These are phyloP conservation scores for Salix purpurea DNA, from an alignment of 345 rosid species.

Conservation along the genomic window DNA sequence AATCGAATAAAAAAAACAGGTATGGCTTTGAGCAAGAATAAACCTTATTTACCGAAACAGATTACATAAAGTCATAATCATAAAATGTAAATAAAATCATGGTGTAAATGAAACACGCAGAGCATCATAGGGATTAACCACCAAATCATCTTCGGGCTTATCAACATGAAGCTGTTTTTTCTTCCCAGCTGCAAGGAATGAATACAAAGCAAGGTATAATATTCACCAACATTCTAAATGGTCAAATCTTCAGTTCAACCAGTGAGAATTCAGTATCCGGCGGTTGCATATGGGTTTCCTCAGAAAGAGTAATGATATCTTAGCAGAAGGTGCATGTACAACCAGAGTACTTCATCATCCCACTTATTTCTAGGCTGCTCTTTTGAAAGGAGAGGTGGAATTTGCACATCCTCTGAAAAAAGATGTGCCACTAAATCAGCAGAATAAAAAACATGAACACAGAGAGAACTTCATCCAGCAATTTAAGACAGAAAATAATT, in stretches of 20 bases:
- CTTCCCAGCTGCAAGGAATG: conserved; percentile 45
- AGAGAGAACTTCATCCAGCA: background rate
- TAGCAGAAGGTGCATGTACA: background rate
- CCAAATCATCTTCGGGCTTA: conserved; percentile 70
- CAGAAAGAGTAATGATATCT: background rate
- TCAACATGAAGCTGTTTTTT: conserved; percentile 79
- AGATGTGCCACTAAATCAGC: background rate
- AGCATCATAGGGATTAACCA: conserved; percentile 44
- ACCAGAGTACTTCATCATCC: background rate
- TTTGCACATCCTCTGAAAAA: conserved; percentile 56
- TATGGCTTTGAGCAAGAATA: no score
- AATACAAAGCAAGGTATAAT: no score
- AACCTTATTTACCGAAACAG: conserved; percentile 8
- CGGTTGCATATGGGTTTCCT: background rate
- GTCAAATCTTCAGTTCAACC: no score
- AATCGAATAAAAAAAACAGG: no score
- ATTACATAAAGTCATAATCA: conserved; percentile 85
- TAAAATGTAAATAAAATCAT: no score
- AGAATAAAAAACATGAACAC: background rate
- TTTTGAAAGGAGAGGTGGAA: conserved; percentile 53
- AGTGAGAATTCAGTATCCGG: no score
- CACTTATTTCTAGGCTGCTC: conserved; percentile 53
- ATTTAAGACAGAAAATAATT: no score
- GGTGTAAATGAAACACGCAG: no score
- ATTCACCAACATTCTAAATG: background rate